Evolutionary conservation across 148 eudicot species (phyloP).

Genomic region (Diospyros lotus): DNA sequence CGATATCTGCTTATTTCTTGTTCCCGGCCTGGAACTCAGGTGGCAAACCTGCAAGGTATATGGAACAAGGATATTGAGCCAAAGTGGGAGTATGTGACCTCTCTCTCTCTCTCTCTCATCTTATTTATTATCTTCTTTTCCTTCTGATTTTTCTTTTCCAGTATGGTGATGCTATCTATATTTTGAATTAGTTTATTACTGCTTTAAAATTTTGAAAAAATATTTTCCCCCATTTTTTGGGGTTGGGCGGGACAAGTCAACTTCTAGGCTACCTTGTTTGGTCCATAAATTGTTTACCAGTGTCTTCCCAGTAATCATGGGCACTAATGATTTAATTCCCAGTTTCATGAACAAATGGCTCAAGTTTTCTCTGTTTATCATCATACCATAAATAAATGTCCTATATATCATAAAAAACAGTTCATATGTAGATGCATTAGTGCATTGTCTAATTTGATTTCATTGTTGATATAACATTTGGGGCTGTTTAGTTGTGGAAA

Average conservation of each 20-base stretch:
- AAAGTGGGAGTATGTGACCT: slow-evolving; percentile 56
- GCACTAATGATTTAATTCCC: background rate
- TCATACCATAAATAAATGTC: background rate
- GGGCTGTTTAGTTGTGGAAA: too few species aligned
- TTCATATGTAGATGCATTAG: background rate
- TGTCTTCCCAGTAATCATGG: background rate
- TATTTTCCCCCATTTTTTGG: background rate
- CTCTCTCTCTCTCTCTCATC: background rate
- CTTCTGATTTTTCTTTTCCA: background rate
- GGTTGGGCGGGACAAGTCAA: too few species aligned
- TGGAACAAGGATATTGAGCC: slow-evolving; percentile 72
- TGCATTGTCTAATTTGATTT: background rate
- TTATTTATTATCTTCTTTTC: background rate
- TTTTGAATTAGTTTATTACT: background rate
- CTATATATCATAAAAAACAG: background rate
- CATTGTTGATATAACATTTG: background rate
- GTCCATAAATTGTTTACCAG: background rate
- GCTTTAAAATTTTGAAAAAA: background rate
- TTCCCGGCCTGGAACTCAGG: slow-evolving; percentile 80
- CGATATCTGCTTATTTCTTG: slow-evolving; percentile 78
- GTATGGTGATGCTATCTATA: background rate
- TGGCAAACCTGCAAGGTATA: slow-evolving; percentile 80
- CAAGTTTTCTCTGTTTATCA: background rate
- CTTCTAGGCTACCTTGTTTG: background rate
- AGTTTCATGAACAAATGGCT: background rate